phyloP scores from a whole-genome alignment of 2,329 filamentous ascomycete genomes.

The Ambrosiella xylebori region DNA sequence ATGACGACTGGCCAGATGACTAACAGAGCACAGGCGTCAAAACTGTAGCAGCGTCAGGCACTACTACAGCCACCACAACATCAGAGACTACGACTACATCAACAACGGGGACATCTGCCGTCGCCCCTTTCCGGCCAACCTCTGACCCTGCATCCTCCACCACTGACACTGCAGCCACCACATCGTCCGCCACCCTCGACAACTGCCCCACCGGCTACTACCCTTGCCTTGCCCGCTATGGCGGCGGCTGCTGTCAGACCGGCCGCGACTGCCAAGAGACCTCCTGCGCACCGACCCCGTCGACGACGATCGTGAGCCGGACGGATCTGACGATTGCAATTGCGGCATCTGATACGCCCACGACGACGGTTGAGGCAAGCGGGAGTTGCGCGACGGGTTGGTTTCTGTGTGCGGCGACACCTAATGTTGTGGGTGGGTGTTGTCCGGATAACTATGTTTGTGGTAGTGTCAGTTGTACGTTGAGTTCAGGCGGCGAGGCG shows the following conservation, averaged over 20 bases:
- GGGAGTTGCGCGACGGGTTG: conserved; percentile 59
- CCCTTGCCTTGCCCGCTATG: conserved; percentile 68
- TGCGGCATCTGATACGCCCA: conserved; percentile 31
- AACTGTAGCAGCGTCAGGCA: conserved; percentile 13
- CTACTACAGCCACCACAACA: conserved; percentile 18
- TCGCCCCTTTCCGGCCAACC: conserved; percentile 15
- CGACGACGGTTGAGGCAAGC: conserved; percentile 24
- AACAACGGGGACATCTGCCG: conserved; percentile 21
- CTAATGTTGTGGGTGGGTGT: conserved; percentile 55
- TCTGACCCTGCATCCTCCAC: conserved; percentile 22
- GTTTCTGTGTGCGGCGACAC: conserved; percentile 47
- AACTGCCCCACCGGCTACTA: conserved; percentile 81
- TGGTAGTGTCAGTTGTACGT: conserved; percentile 54
- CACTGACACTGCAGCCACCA: conserved; percentile 22
- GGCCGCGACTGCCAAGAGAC: conserved; percentile 70
- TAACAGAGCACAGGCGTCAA: conserved; percentile 8
- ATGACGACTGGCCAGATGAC: neutral
- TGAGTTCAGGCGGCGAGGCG: conserved; percentile 33
- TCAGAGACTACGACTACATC: conserved; percentile 27
- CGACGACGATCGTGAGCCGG: conserved; percentile 47
- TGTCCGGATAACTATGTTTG: conserved; percentile 66
- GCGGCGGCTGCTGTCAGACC: conserved; percentile 71
- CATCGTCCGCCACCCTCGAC: conserved; percentile 21
- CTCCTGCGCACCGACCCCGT: conserved; percentile 48
- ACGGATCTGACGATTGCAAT: conserved; percentile 52